phyloP scores from a whole-genome alignment of 2,329 filamentous ascomycete species.

The Seiridium unicorne region DNA sequence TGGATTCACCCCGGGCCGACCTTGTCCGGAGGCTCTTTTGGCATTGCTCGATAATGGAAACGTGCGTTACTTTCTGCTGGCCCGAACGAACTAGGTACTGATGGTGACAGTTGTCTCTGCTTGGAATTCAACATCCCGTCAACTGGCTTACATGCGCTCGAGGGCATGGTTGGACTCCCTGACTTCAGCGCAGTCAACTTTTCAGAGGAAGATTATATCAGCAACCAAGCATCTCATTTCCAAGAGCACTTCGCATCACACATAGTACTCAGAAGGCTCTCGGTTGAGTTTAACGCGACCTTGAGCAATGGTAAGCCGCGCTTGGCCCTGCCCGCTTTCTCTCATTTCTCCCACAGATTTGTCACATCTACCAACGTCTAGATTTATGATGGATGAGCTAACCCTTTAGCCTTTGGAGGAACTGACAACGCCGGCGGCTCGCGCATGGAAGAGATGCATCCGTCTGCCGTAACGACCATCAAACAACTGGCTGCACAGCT shows the following conservation, averaged over 20 bases:
- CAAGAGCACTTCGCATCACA: slow-evolving; percentile 60
- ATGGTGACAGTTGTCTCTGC: slow-evolving; percentile 44
- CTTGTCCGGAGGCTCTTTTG: slow-evolving; percentile 55
- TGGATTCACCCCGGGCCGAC: slow-evolving; percentile 45
- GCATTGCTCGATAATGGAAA: slow-evolving; percentile 56
- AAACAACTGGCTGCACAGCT: slow-evolving; percentile 52
- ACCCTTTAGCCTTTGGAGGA: not conserved
- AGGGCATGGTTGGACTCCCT: slow-evolving; percentile 53
- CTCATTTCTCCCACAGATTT: too few species aligned
- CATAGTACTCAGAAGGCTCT: slow-evolving; percentile 53
- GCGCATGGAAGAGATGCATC: not conserved
- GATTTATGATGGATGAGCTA: not conserved
- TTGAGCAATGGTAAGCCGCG: slow-evolving; percentile 45
- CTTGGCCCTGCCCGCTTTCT: not conserved
- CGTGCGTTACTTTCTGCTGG: slow-evolving; percentile 31
- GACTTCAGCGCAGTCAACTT: slow-evolving; percentile 45
- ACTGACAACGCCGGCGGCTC: not conserved
- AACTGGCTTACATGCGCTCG: slow-evolving; percentile 52
- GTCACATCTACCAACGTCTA: too few species aligned
- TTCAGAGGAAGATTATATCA: slow-evolving; percentile 44
- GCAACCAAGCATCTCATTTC: slow-evolving; percentile 51
- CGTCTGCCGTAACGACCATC: slow-evolving; percentile 35
- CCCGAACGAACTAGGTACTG: slow-evolving; percentile 15
- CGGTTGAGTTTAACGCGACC: slow-evolving; percentile 49
- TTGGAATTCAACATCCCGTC: slow-evolving; percentile 57